Evolutionary conservation across 208 protist genomes (phyloP).

Genomic region (Acanthamoeba culbertsoni): DNA sequence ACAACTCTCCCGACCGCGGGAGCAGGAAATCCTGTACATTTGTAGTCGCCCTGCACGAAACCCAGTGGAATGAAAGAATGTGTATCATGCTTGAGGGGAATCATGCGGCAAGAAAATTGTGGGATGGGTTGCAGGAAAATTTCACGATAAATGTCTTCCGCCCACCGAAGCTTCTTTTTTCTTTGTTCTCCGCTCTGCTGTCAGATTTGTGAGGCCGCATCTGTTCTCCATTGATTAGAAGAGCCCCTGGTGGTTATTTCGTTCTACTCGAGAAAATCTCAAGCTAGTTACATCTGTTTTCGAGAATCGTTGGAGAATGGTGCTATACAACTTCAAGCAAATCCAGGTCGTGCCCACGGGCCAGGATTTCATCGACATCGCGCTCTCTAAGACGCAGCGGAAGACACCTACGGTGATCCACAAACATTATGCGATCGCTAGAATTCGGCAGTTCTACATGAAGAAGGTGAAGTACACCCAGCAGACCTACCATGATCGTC

Average conservation of each 20-base stretch:
- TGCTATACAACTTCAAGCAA: slow-evolving; percentile 98
- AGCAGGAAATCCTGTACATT: too few relatives aligned
- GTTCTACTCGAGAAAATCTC: not conserved
- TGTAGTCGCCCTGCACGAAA: too few relatives aligned
- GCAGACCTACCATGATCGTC: slow-evolving; percentile 97
- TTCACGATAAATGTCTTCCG: not conserved
- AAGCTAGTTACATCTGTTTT: not conserved
- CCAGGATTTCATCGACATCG: slow-evolving; percentile 99
- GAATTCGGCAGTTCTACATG: slow-evolving; percentile 99
- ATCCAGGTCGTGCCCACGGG: slow-evolving; percentile 96
- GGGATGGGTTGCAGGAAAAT: not conserved
- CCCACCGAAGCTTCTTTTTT: not conserved
- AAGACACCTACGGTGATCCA: slow-evolving; percentile 99
- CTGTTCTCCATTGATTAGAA: not conserved
- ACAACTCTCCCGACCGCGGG: too few relatives aligned
- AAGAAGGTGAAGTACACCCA: slow-evolving; percentile 98
- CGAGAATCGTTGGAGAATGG: slow-evolving; percentile 72
- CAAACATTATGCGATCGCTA: slow-evolving; percentile 97
- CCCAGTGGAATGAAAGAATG: too few relatives aligned
- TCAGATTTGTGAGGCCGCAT: not conserved
- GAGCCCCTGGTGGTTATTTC: not conserved
- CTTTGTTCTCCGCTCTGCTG: slow-evolving; percentile 19
- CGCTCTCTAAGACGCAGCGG: slow-evolving; percentile 98
- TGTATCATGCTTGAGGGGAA: too few relatives aligned
- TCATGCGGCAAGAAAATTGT: too few relatives aligned